Conservation (phyloP, 1,284 basidiomycete species). For the Ustilago vetiveriae region DNA sequence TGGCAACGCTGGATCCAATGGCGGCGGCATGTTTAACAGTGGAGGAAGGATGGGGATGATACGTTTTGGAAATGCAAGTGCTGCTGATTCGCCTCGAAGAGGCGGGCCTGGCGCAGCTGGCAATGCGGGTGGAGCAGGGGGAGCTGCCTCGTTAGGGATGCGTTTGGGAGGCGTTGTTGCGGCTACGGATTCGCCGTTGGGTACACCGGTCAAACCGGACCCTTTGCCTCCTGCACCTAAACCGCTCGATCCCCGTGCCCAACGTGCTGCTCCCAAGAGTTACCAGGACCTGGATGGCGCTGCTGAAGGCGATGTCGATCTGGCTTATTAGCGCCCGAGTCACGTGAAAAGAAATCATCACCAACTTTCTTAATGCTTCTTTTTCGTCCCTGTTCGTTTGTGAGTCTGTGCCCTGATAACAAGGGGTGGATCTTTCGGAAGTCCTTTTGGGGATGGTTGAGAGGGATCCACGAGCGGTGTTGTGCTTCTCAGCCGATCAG, state of each 20-base stretch:
- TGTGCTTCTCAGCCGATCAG: no score
- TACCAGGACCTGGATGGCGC: slow-evolving; percentile 61
- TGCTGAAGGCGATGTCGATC: slow-evolving; percentile 46
- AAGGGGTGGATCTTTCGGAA: no score
- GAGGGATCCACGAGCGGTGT: no score
- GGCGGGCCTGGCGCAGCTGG: neutral
- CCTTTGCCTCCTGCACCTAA: slow-evolving; percentile 48
- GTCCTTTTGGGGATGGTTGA: no score
- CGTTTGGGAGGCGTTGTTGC: slow-evolving; percentile 25
- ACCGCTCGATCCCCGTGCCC: slow-evolving; percentile 50
- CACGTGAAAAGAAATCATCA: no score
- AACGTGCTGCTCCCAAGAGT: slow-evolving; percentile 26
- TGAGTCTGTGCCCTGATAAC: no score
- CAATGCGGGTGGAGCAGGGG: neutral
- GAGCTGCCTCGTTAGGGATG: slow-evolving; percentile 23
- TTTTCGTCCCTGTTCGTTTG: no score
- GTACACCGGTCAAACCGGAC: slow-evolving; percentile 19
- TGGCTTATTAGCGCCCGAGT: slow-evolving; percentile 35
- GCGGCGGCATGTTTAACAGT: slow-evolving; percentile 26
- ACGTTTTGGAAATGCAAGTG: slow-evolving; percentile 37
- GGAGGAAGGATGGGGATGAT: slow-evolving; percentile 45
- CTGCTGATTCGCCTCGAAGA: slow-evolving; percentile 25
- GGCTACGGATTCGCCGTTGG: slow-evolving; percentile 2
- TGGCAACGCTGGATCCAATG: slow-evolving; percentile 1
- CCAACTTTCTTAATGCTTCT: no score